phyloP scores from a whole-genome alignment of 805 yeast genomes.

The Metschnikowia lochheadii region DNA sequence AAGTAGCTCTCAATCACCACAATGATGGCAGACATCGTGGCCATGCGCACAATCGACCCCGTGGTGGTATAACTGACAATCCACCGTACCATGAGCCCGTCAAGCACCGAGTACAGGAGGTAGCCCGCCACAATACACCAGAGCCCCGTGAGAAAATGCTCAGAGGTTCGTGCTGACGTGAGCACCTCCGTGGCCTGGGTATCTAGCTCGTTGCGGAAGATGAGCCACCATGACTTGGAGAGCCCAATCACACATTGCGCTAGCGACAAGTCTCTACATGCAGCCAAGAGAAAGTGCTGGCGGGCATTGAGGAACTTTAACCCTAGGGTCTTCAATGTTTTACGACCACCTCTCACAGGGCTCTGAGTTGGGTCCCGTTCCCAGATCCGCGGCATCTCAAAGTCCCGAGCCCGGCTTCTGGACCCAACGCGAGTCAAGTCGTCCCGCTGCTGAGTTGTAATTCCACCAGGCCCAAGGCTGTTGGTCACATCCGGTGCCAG shows the following conservation, averaged over 20 bases:
- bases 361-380: conserved; percentile 12
- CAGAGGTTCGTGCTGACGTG: conserved; percentile 67
- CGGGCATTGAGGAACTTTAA: conserved; percentile 67
- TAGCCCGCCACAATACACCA: conserved; percentile 92
- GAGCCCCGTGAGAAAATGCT: conserved; percentile 75
- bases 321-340: conserved; percentile 53
- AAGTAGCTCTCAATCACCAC: conserved; percentile 67
- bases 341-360: conserved; percentile 17
- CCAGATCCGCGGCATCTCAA: conserved; percentile 8
- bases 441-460: not conserved
- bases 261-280: conserved; percentile 75
- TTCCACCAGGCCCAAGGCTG: not conserved
- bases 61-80: conserved; percentile 83
- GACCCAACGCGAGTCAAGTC: not conserved
- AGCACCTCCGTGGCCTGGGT: conserved; percentile 18
- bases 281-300: conserved; percentile 70
- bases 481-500: conserved; percentile 3
- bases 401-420: conserved; percentile 1
- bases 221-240: conserved; percentile 41
- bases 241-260: conserved; percentile 61
- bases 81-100: conserved; percentile 91
- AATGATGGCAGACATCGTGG: conserved; percentile 74
- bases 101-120: conserved; percentile 76
- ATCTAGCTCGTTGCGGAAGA: conserved; percentile 13
- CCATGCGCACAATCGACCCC: conserved; percentile 84